Conservation (phyloP, 108 stramenopile genomes). For the Skeletonema grethae region DNA sequence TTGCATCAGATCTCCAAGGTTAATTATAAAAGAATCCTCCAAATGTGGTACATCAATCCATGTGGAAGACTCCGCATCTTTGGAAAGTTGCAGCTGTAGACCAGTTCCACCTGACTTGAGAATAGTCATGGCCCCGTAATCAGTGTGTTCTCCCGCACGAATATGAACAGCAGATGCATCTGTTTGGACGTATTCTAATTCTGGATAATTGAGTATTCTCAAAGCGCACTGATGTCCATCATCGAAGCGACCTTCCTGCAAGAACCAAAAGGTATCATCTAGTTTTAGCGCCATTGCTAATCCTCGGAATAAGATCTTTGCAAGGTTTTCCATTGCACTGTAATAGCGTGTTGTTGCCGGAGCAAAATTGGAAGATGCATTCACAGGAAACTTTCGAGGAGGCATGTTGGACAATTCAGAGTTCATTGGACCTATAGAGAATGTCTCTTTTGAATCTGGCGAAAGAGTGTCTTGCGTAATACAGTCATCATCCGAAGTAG, state of each 20-base stretch:
- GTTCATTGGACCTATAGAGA: slow-evolving; percentile 73
- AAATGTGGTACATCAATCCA: slow-evolving; percentile 78
- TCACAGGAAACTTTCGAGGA: slow-evolving; percentile 56
- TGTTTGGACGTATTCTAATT: slow-evolving; percentile 15
- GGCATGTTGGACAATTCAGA: slow-evolving; percentile 69
- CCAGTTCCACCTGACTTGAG: slow-evolving; percentile 69
- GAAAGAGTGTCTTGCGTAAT: slow-evolving; percentile 7
- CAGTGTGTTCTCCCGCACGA: slow-evolving; percentile 82
- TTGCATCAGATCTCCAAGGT: slow-evolving; percentile 91
- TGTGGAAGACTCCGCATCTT: slow-evolving; percentile 23
- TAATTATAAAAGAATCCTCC: slow-evolving; percentile 72
- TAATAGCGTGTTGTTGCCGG: slow-evolving; percentile 62
- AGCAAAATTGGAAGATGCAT: slow-evolving; percentile 40
- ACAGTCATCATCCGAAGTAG: not conserved
- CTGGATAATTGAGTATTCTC: slow-evolving; percentile 80
- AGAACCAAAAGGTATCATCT: slow-evolving; percentile 33
- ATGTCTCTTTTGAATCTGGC: slow-evolving; percentile 84
- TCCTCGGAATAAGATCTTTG: slow-evolving; percentile 49
- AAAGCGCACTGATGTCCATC: slow-evolving; percentile 79
- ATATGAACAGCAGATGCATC: slow-evolving; percentile 26
- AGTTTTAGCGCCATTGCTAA: slow-evolving; percentile 78
- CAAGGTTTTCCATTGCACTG: slow-evolving; percentile 67
- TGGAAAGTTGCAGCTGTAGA: slow-evolving; percentile 30
- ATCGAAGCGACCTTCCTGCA: slow-evolving; percentile 51
- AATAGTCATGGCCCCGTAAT: slow-evolving; percentile 89